A percentile compares a stretch with the other conserved stretches of the same genome.
These are phyloP conservation scores for Vachellia collinsii DNA, from an alignment of 306 rosid species.

Conservation along the genomic window DNA sequence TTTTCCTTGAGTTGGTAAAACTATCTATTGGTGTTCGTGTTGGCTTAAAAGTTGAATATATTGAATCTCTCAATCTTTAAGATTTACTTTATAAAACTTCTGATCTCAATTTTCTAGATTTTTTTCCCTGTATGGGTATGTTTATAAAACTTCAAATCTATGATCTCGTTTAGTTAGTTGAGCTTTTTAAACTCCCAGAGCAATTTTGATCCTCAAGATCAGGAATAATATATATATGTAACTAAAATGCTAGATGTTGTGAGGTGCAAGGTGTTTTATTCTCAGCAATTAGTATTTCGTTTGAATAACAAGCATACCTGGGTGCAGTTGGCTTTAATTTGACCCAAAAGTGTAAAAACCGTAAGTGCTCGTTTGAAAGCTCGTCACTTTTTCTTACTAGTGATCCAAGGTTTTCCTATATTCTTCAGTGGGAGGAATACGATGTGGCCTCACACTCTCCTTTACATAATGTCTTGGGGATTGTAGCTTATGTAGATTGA, in stretches of 20 bases:
- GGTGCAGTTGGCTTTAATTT: background rate
- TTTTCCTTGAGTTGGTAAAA: background rate
- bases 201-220: background rate
- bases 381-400: background rate
- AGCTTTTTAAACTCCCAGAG: conserved; percentile 3
- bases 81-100: background rate
- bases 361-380: background rate
- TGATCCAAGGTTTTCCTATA: background rate
- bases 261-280: background rate
- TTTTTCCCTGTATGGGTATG: too few relatives aligned
- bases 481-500: conserved; percentile 9
- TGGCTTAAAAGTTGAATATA: background rate
- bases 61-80: background rate
- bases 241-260: background rate
- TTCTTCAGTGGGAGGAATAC: conserved; percentile 10
- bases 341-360: background rate
- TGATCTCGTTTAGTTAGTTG: background rate
- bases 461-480: background rate
- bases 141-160: background rate
- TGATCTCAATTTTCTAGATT: background rate
- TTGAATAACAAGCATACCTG: background rate
- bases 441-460: background rate
- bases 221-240: background rate
- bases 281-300: conserved; percentile 1
- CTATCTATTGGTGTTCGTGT: background rate